Conservation (phyloP, 331 rosid genomes). For the Arachis monticola region DNA sequence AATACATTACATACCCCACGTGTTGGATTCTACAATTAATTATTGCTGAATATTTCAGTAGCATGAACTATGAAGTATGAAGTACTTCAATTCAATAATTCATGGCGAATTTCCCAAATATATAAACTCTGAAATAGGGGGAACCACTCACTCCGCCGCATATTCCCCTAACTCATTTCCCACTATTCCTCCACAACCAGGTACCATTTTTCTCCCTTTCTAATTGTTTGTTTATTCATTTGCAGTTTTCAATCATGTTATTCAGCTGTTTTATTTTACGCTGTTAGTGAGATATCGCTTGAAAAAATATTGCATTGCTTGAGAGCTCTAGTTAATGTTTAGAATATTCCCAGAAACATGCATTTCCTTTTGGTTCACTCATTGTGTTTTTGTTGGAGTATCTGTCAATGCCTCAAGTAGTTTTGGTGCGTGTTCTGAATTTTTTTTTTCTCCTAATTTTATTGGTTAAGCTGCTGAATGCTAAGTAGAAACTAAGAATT, state of each 20-base stretch:
- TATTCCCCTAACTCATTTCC: too few relatives aligned
- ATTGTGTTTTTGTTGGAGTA: background rate
- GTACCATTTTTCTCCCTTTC: too few relatives aligned
- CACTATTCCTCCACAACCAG: too few relatives aligned
- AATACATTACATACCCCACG: too few relatives aligned
- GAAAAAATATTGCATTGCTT: conserved; percentile 5
- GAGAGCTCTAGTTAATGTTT: background rate
- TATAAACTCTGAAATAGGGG: too few relatives aligned
- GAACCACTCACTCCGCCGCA: too few relatives aligned
- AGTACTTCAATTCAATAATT: too few relatives aligned
- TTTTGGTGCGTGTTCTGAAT: conserved; percentile 17
- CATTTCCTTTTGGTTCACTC: conserved; percentile 23
- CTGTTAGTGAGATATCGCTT: background rate
- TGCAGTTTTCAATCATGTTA: conserved; percentile 11
- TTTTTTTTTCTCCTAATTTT: background rate
- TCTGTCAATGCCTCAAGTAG: conserved; percentile 22
- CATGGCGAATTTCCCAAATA: too few relatives aligned
- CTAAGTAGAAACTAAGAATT: conserved; percentile 16
- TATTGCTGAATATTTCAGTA: too few relatives aligned
- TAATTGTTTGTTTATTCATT: too few relatives aligned
- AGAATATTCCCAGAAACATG: conserved; percentile 12
- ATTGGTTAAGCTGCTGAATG: conserved; percentile 26
- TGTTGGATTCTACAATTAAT: too few relatives aligned
- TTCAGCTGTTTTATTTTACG: conserved; percentile 6
- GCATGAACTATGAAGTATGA: too few relatives aligned